Evolutionary conservation across 805 yeast species (phyloP).

Genomic region (Ogataea trehaloabstinens): DNA sequence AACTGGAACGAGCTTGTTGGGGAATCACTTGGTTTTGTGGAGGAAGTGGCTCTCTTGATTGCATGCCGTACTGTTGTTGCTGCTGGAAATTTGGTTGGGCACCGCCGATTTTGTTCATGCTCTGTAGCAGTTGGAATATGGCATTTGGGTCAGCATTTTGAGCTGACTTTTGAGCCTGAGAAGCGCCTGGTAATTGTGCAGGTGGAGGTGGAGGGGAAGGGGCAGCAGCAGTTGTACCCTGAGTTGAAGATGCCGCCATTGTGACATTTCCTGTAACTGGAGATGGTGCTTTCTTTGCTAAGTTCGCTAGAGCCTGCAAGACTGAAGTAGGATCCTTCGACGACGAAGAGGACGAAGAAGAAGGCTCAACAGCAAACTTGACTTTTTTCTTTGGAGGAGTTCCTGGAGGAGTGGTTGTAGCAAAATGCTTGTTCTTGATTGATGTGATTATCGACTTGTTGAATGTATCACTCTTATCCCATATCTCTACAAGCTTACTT

Average conservation of each 20-base stretch:
- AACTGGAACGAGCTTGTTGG: constrained; percentile 12
- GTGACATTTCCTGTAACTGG: constrained; percentile 33
- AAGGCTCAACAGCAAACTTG: constrained; percentile 25
- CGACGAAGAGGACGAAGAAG: constrained; percentile 24
- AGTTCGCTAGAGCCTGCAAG: constrained; percentile 66
- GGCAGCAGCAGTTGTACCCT: constrained; percentile 19
- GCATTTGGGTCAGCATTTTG: constrained; percentile 33
- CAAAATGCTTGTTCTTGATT: constrained; percentile 59
- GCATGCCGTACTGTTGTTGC: constrained; percentile 17
- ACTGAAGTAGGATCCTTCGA: constrained; percentile 58
- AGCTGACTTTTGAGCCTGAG: constrained; percentile 14
- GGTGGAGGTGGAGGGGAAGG: constrained; percentile 5
- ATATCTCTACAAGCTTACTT: constrained; percentile 81
- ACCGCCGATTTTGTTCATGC: constrained; percentile 37
- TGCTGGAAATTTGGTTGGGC: constrained; percentile 23
- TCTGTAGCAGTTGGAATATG: constrained; percentile 53
- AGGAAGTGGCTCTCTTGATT: constrained; percentile 15
- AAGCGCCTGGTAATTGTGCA: constrained; percentile 12
- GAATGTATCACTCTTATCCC: constrained; percentile 87
- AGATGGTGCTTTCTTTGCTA: constrained; percentile 47
- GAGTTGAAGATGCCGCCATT: constrained; percentile 33
- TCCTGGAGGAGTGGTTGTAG: constrained; percentile 69
- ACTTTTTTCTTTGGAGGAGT: constrained; percentile 49
- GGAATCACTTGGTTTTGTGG: constrained; percentile 21
- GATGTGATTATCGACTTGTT: constrained; percentile 50